phyloP scores from a whole-genome alignment of 2,329 filamentous ascomycete species.

The Ophiosphaerella narmari region DNA sequence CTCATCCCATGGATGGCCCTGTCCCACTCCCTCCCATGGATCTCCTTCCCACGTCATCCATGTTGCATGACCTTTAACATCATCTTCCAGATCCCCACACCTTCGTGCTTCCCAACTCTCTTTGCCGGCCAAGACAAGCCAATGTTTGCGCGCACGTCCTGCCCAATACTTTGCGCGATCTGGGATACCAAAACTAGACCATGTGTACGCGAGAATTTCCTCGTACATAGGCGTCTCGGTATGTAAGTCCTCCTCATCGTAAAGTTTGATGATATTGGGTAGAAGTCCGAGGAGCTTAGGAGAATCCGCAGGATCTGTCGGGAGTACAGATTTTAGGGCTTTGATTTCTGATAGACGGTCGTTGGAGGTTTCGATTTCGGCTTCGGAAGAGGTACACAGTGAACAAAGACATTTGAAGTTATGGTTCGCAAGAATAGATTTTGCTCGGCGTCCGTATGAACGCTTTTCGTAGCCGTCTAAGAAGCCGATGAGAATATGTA shows the following conservation, averaged over 20 bases:
- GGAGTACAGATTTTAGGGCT: constrained; percentile 29
- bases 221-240: constrained; percentile 33
- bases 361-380: constrained; percentile 25
- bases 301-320: constrained; percentile 19
- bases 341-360: constrained; percentile 31
- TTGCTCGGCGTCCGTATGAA: constrained; percentile 17
- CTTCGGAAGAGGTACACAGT: constrained; percentile 28
- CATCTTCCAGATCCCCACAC: constrained; percentile 21
- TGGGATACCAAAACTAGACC: constrained; percentile 30
- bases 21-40: constrained; percentile 18
- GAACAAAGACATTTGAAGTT: constrained; percentile 38
- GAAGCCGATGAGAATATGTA: not conserved
- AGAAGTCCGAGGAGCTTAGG: constrained; percentile 29
- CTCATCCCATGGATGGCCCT: constrained; percentile 15
- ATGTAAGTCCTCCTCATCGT: constrained; percentile 34
- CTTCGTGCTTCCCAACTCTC: constrained; percentile 32
- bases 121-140: constrained; percentile 31
- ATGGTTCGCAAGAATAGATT: constrained; percentile 27
- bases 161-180: constrained; percentile 35
- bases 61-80: constrained; percentile 31
- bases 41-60: constrained; percentile 34
- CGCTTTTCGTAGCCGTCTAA: constrained; percentile 35
- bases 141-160: constrained; percentile 26
- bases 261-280: constrained; percentile 26
- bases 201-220: constrained; percentile 42